Evolutionary conservation across 768 basidiomycete species (phyloP).

Genomic region (Boletus rubropictus): DNA sequence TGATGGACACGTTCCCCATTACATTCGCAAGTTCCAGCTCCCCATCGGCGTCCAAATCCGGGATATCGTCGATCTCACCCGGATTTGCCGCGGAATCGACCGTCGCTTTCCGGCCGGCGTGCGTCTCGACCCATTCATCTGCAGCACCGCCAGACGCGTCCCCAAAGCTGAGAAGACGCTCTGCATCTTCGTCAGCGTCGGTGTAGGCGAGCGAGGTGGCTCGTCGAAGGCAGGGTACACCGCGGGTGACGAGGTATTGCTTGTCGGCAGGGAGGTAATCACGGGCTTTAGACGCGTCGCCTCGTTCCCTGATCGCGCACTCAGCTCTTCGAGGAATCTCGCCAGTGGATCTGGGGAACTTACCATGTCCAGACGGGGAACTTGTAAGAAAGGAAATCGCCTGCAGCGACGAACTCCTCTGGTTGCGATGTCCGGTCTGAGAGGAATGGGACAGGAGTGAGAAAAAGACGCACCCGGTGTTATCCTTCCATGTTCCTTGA

Average conservation of each 20-base stretch:
- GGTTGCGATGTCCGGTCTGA: constrained; percentile 10
- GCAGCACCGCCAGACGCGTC: constrained; percentile 51
- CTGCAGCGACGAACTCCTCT: constrained; percentile 99
- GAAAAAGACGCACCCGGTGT: constrained; percentile 64
- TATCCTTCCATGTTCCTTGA: constrained; percentile 96
- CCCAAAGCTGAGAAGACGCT: constrained; percentile 82
- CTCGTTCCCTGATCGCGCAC: constrained; percentile 69
- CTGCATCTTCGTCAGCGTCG: constrained; percentile 93
- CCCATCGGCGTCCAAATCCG: constrained; percentile 78
- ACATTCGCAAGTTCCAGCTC: constrained; percentile 40
- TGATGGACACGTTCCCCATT: constrained; percentile 43
- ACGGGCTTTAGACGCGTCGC: constrained; percentile 75
- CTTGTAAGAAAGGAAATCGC: constrained; percentile 96
- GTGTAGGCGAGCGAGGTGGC: constrained; percentile 91
- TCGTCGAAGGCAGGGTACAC: constrained; percentile 94
- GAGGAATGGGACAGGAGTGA: not conserved
- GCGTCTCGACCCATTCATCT: constrained; percentile 99
- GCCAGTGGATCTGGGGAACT: constrained; percentile 24
- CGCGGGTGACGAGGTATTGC: constrained; percentile 92
- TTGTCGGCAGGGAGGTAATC: constrained; percentile 95
- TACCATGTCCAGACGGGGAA: constrained; percentile 98
- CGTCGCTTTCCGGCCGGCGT: constrained; percentile 65
- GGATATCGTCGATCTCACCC: constrained; percentile 77
- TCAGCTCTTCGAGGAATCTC: not conserved
- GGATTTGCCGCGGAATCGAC: constrained; percentile 52